These are phyloP conservation scores for Argentina anserina DNA, from an alignment of 306 rosid genomes.

Conservation along the genomic window DNA sequence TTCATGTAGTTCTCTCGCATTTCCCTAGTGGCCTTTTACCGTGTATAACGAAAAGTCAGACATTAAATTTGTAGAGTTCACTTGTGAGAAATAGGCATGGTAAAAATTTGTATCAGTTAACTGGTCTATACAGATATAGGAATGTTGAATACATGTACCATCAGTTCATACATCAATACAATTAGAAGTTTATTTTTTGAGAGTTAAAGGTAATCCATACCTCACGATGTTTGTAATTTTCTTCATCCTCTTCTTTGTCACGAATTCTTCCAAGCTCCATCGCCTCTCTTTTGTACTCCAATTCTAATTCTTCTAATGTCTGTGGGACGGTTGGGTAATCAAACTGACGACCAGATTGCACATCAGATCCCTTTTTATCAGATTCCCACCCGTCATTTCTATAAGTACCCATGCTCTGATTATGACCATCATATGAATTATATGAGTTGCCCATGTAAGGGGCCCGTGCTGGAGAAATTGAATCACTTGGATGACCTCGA, in stretches of 20 bases:
- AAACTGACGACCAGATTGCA: slow-evolving; percentile 62
- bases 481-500: slow-evolving; percentile 79
- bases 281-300: slow-evolving; percentile 78
- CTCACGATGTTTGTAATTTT: slow-evolving; percentile 90
- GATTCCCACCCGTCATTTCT: slow-evolving; percentile 77
- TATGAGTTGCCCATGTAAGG: slow-evolving; percentile 60
- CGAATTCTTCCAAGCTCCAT: slow-evolving; percentile 66
- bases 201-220: slow-evolving; percentile 39
- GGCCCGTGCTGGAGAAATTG: slow-evolving; percentile 79
- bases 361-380: slow-evolving; percentile 67
- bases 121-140: slow-evolving; percentile 3
- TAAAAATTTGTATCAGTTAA: neutral
- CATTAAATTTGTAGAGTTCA: slow-evolving; percentile 19
- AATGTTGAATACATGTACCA: slow-evolving; percentile 9
- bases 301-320: slow-evolving; percentile 79
- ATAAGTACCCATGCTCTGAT: slow-evolving; percentile 53
- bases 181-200: neutral
- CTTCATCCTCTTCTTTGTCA: slow-evolving; percentile 96
- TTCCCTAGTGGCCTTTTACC: slow-evolving; percentile 70
- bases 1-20: slow-evolving; percentile 77
- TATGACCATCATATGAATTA: slow-evolving; percentile 65
- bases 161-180: slow-evolving; percentile 18
- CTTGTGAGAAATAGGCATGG: neutral
- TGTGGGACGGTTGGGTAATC: slow-evolving; percentile 52
- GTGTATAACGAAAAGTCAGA: slow-evolving; percentile 26